Conservation (phyloP, 106 monocot species). For the Triglochin maritima region DNA sequence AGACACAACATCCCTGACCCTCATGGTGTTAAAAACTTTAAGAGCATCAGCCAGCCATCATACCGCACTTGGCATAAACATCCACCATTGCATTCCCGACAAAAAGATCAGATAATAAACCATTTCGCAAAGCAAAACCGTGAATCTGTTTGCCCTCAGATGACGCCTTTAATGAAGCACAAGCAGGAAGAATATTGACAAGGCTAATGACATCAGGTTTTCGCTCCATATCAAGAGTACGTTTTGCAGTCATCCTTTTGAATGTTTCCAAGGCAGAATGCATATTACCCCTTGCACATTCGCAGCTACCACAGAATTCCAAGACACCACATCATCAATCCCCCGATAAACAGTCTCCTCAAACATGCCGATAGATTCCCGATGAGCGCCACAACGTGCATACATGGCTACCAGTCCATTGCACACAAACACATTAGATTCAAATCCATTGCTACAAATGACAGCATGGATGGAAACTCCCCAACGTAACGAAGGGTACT, state of each 20-base stretch:
- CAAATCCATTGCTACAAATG: constrained; percentile 43
- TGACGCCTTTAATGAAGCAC: constrained; percentile 36
- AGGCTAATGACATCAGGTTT: constrained; percentile 65
- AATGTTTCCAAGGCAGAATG: constrained; percentile 49
- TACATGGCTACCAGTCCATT: constrained; percentile 76
- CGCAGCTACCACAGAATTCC: constrained; percentile 69
- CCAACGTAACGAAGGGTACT: constrained; percentile 39
- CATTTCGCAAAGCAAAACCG: constrained; percentile 36
- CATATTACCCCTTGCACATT: constrained; percentile 33
- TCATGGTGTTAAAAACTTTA: constrained; percentile 47
- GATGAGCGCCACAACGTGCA: constrained; percentile 33
- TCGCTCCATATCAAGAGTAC: not conserved
- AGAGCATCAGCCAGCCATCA: constrained; percentile 44
- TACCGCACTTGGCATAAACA: constrained; percentile 66
- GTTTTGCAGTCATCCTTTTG: constrained; percentile 24
- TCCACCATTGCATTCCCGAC: constrained; percentile 72
- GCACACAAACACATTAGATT: constrained; percentile 72
- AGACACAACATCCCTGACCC: constrained; percentile 53
- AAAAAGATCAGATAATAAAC: constrained; percentile 40
- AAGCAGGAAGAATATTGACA: constrained; percentile 79
- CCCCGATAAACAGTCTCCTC: constrained; percentile 42
- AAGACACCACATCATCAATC: constrained; percentile 70
- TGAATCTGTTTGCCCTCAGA: constrained; percentile 53
- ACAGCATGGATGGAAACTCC: constrained; percentile 47
- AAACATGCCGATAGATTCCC: constrained; percentile 45